phyloP scores from a whole-genome alignment of 2,329 filamentous ascomycete genomes.

The Verticillium alfalfae region DNA sequence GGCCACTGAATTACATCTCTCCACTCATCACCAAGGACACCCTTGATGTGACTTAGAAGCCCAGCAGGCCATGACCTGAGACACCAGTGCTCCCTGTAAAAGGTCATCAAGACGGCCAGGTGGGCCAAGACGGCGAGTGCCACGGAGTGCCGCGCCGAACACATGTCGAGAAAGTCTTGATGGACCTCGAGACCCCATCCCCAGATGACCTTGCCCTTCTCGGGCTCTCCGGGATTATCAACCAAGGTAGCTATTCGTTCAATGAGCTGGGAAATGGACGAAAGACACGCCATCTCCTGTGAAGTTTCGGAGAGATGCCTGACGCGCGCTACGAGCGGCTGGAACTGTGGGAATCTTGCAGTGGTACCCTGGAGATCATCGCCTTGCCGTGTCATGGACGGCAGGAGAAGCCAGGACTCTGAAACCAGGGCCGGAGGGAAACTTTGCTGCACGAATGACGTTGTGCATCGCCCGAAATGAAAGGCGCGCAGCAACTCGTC shows the following conservation, averaged over 20 bases:
- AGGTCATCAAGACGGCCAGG: conserved; percentile 8
- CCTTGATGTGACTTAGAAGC: background rate
- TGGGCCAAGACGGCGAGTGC: conserved; percentile 14
- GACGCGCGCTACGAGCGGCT: background rate
- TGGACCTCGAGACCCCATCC: conserved; percentile 10
- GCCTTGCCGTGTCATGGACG: background rate
- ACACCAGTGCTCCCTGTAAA: background rate
- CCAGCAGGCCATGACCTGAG: background rate
- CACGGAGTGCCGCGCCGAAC: conserved; percentile 6
- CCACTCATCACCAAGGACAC: background rate
- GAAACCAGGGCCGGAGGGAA: background rate
- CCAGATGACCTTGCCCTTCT: conserved; percentile 6
- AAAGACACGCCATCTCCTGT: background rate
- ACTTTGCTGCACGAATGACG: background rate
- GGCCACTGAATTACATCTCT: background rate
- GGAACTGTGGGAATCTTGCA: background rate
- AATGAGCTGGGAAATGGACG: background rate
- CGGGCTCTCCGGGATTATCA: background rate
- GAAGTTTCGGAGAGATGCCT: background rate
- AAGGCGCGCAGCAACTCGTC: background rate
- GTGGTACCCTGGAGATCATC: background rate
- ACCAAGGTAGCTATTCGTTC: background rate
- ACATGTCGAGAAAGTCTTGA: conserved; percentile 11
- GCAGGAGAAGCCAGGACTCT: background rate
- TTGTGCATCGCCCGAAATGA: background rate